Evolutionary conservation across 2,329 filamentous ascomycete genomes (phyloP), one percentile per base, ranked within the genome.

Genomic region (Ophiostoma ulmi): DNA sequence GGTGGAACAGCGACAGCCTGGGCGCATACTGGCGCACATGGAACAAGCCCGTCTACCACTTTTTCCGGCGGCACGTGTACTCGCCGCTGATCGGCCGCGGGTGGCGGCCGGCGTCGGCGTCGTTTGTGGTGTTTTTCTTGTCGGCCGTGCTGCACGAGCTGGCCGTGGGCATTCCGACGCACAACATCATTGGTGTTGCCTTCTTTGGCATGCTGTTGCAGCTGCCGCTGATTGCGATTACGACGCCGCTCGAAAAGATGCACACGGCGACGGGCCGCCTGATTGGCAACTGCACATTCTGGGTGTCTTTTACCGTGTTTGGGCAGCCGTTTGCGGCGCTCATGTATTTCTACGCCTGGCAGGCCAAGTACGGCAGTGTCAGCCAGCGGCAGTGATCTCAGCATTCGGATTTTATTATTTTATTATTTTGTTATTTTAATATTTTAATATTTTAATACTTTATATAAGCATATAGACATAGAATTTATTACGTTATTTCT

Each of bases 311-410:
- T 78, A 97, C 94, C 74, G 87, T 98, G 2, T 91, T 99, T 14
- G 95, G 95, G 3, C 95, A 99, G 82, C 95, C 95, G 0, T 87
- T 98, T 75, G 95, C 93, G 1, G 94, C 93, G 0, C 82, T 99
- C 72, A 84, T 97, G 78, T 99, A 99, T 79, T 99, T 97, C 79
- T 98, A 98, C 78, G 94, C 94, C 1, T 99, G 95, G 94, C 94
- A 98, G 81, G 93, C 93, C 70, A 98, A 98, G 82, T 97, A 97
- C 78, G 95, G 95, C 14, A 93, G 90, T 76, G 90, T 94, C 31
- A 92, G 86, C 74, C 83, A 81, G 74, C 72, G 41, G 71, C 10
- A 68, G 70, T 31, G 31, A 31, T 31, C 26, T 26, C 26, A 26
- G 26, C 26, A 26, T 26, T 26, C 31, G 31, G 2, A 31, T 31